Conservation (phyloP, 1,139 yeast species). For the Scheffersomyces lignicola region DNA sequence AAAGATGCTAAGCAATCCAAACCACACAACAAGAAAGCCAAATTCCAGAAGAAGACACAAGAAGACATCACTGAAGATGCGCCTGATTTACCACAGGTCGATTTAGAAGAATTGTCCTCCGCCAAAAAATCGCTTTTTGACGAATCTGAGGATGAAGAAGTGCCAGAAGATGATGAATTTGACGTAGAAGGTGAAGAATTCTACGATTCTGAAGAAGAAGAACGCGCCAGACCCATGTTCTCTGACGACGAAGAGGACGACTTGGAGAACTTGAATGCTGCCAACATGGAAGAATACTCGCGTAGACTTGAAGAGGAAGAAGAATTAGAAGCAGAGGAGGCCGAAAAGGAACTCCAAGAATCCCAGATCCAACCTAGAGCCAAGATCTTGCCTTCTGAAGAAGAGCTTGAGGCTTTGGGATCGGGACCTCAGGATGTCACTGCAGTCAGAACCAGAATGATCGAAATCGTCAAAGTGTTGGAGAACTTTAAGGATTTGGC, state of each 20-base stretch:
- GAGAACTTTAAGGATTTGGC: constrained; percentile 85
- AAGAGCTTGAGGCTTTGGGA: constrained; percentile 50
- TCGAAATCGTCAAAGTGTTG: constrained; percentile 92
- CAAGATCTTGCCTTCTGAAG: constrained; percentile 61
- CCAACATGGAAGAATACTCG: constrained; percentile 84
- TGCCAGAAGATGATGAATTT: constrained; percentile 51
- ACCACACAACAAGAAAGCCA: constrained; percentile 19
- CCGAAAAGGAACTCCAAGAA: constrained; percentile 70
- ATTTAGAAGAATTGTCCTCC: constrained; percentile 58
- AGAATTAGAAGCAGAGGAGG: constrained; percentile 72
- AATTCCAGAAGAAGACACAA: constrained; percentile 18
- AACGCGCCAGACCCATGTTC: constrained; percentile 71
- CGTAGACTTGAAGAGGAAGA: constrained; percentile 70
- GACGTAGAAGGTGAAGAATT: constrained; percentile 55
- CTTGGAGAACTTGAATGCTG: constrained; percentile 75
- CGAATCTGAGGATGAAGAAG: constrained; percentile 61
- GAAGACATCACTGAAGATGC: constrained; percentile 43
- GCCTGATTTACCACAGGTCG: constrained; percentile 57
- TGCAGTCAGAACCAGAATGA: constrained; percentile 86
- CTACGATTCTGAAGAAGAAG: constrained; percentile 56
- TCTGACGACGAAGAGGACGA: constrained; percentile 81
- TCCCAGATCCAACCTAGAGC: constrained; percentile 72
- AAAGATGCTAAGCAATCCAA: constrained; percentile 15
- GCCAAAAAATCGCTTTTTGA: constrained; percentile 79
- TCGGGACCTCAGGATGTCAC: constrained; percentile 72